Evolutionary conservation across 164 flowering plant genomes (phyloP).

Genomic region (Umbilicus rupestris): DNA sequence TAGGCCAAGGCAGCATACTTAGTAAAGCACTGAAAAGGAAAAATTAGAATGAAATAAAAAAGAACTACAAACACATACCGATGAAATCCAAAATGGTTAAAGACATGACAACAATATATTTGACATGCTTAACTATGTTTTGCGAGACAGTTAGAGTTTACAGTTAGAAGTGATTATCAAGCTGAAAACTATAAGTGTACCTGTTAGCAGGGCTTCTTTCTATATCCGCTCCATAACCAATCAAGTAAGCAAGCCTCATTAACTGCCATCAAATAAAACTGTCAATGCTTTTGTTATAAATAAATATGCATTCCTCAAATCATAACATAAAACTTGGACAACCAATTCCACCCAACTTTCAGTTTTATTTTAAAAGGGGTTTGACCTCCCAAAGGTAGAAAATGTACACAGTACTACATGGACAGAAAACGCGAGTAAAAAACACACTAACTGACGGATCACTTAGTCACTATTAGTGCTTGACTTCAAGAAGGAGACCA

Average conservation of each 20-base stretch:
- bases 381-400: too few relatives aligned
- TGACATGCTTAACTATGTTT: not conserved
- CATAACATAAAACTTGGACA: not conserved
- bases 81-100: not conserved
- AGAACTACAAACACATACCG: not conserved
- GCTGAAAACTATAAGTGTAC: slow-evolving; percentile 21
- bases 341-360: too few relatives aligned
- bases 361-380: too few relatives aligned
- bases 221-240: slow-evolving; percentile 78
- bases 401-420: too few relatives aligned
- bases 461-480: too few relatives aligned
- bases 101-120: not conserved
- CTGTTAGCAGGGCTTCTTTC: slow-evolving; percentile 95
- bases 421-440: too few relatives aligned
- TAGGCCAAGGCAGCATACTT: slow-evolving; percentile 99
- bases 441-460: too few relatives aligned
- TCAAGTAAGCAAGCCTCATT: slow-evolving; percentile 86
- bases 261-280: slow-evolving; percentile 50
- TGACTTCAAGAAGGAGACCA: too few relatives aligned
- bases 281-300: not conserved
- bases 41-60: slow-evolving; percentile 6
- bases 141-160: not conserved
- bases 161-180: not conserved
- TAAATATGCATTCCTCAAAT: not conserved
- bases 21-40: slow-evolving; percentile 67